Evolutionary conservation across 2,329 filamentous ascomycete species (phyloP), one percentile per base, ranked within the genome.

Genomic region (Trichoderma sp.): DNA sequence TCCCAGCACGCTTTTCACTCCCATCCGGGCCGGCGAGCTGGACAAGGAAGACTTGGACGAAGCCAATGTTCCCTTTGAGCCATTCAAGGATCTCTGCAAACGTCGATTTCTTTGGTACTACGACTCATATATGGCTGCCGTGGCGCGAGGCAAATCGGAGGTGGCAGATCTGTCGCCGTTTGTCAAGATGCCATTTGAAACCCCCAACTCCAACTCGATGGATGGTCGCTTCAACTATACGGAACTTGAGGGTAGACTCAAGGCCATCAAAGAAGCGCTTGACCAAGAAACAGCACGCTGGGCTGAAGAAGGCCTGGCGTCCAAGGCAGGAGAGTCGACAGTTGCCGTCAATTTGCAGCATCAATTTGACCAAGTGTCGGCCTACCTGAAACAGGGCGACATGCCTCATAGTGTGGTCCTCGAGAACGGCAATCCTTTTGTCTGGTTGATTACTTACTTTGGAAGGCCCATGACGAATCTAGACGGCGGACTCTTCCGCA

Each of bases 101-200:
- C 88, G 90, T 44, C 88, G 93, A 1, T 97, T 98, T 74, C 80
- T 98, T 15, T 98, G 95, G 95, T 98, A 98, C 78, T 96, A 91
- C 75, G 90, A 96, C 69, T 90, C 90, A 3, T 98, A 98, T 73
- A 80, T 95, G 24, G 80, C 84, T 3, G 84, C 89, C 1, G 88
- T 96, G 59, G 82, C 87, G 44, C 83, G 87, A 66, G 90, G 88
- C 30, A 84, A 82, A 70, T 76, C 80, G 28, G 86, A 91, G 69
- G 85, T 89, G 63, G 83, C 84, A 67, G 86, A 89, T 66, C 85
- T 86, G 3, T 79, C 86, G 44, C 67, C 74, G 0, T 98, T 99
- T 72, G 77, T 80, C n/a, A 84, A 84, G 58, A 96, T 97, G 92
- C 91, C 92, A 0, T 99, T 99, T 70, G 95, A 99, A 74, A 66